Evolutionary conservation across 2,329 filamentous ascomycete species (phyloP), one percentile per base, ranked within the genome.

Genomic region (Claviceps lovelessii): DNA sequence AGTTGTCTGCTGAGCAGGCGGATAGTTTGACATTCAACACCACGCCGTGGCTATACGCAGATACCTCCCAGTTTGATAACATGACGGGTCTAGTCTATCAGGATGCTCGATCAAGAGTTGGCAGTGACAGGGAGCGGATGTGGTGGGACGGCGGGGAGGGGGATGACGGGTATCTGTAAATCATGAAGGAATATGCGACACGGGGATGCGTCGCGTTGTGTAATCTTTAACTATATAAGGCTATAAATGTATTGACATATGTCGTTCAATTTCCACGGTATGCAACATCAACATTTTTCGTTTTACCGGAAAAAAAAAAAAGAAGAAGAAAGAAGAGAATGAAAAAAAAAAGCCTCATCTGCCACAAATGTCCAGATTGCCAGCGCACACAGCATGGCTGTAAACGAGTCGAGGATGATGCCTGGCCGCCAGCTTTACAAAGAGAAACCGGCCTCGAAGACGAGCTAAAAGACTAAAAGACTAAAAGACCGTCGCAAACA

Each of bases 41-140:
- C 0, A 73, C 71, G 0, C 71, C 71, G 0, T 73, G 71, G 71
- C 61, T 73, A 17, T 73, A 73, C 49, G 71, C 70, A 1, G 70
- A 73, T 54, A 66, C 69, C 0, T 68, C 67, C 10, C 70, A 72
- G 56, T 65, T 73, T 44, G 61, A 67, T 9, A 67, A 66, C 49
- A 65, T 72, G 19, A 69, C 64, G 3, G 69, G 70, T 44, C 64
- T 72, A 56, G 65, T 65, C 0, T 65, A 64, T 23, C 58, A 65
- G 5, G 63, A 69, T 41, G 59, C 67, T 5, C 63, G 66, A 41
- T 59, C 63, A 2, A 39, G 57, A 4, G 55, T 61, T 10, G 61
- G 58, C 41, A 62, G 62, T 53, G 59, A 44, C 17, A 60, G 58
- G 45, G 65, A 65, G 7, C 63, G 61, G 37, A 63, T 68, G 2